Evolutionary conservation across 768 basidiomycete genomes (phyloP), one percentile per base, ranked within the genome.

Genomic region (Cubamyces sp.): DNA sequence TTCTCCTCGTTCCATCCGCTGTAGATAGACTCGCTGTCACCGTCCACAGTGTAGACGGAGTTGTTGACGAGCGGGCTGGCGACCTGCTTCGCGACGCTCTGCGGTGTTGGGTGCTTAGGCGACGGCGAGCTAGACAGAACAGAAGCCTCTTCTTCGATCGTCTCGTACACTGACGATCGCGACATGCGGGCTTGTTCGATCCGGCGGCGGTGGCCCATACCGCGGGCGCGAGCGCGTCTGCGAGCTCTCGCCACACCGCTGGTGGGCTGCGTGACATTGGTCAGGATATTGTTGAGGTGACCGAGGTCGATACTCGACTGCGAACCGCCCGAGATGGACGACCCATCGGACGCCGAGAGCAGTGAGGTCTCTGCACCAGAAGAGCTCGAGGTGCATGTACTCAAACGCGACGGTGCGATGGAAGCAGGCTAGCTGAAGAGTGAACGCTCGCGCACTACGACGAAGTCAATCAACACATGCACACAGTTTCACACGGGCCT

Each of bases 301-400:
- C 82, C 79, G 2, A 92, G 71, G 71, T 93, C 91, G 58, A 92
- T 86, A 74, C 90, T 91, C 0, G 88, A 91, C 71, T 88, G 84
- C 0, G 91, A 92, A 28, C 87, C 87, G 5, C 85, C 88, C 0
- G 87, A 88, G 49, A 85, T 74, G 0, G 82, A 90, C 1, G 87
- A 87, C 3, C 84, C 84, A 61, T 91, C 90, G 0, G 85, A 90
- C 5, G 80, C 71, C 0, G 87, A 88, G 3, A 91, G 79, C 0
- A 90, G 88, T 5, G 89, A 88, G 0, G 90, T 91, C 12, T 90
- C 88, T 14, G 74, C 78, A 40, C 87, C 89, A 14, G 88, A 88
- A 69, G 83, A 86, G 0, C 79, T 57, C 6, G 74, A 81, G 0
- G 87, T 88, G 67, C 82, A 86, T 0, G 88, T 90, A 61, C 85